Conservation (phyloP, 2,329 filamentous ascomycete species). For the Calonectria leucothoes region DNA sequence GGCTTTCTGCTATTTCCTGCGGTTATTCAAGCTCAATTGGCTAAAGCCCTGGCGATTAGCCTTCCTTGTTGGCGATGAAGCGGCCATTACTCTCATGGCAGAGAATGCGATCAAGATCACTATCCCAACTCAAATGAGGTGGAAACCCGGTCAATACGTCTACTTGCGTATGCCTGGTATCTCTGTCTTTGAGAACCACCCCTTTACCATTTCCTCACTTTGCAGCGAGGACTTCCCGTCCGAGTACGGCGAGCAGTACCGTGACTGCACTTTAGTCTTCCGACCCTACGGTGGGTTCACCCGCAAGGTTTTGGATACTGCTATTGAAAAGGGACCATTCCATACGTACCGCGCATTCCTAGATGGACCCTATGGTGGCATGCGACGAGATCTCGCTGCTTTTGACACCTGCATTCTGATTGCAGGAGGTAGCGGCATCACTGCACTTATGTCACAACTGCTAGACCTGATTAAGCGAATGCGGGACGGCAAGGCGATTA, state of each 20-base stretch:
- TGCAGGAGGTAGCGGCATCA: slow-evolving; percentile 94
- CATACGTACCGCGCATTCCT: slow-evolving; percentile 93
- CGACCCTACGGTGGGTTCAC: slow-evolving; percentile 94
- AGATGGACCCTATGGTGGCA: slow-evolving; percentile 94
- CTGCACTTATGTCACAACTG: slow-evolving; percentile 90
- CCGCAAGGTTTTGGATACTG: slow-evolving; percentile 82
- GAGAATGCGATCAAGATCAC: slow-evolving; percentile 97
- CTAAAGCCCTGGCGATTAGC: slow-evolving; percentile 80
- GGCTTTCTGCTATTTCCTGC: slow-evolving; percentile 77
- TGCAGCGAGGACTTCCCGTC: slow-evolving; percentile 95
- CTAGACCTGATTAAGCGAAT: slow-evolving; percentile 96
- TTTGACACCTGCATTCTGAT: slow-evolving; percentile 96
- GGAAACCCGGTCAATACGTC: slow-evolving; percentile 94
- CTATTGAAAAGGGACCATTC: slow-evolving; percentile 86
- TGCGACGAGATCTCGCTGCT: slow-evolving; percentile 88
- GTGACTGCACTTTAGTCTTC: slow-evolving; percentile 92
- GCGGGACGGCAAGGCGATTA: slow-evolving; percentile 93
- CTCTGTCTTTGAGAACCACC: slow-evolving; percentile 90
- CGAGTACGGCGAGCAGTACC: slow-evolving; percentile 86
- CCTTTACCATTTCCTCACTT: slow-evolving; percentile 92
- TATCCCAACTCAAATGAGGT: slow-evolving; percentile 90
- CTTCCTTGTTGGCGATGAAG: slow-evolving; percentile 91
- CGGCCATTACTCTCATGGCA: slow-evolving; percentile 87
- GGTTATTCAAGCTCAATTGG: slow-evolving; percentile 93
- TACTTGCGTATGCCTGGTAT: slow-evolving; percentile 96